These are phyloP conservation scores for Yamadazyma trypodendri DNA, from an alignment of 1,139 yeast species.

Conservation along the genomic window DNA sequence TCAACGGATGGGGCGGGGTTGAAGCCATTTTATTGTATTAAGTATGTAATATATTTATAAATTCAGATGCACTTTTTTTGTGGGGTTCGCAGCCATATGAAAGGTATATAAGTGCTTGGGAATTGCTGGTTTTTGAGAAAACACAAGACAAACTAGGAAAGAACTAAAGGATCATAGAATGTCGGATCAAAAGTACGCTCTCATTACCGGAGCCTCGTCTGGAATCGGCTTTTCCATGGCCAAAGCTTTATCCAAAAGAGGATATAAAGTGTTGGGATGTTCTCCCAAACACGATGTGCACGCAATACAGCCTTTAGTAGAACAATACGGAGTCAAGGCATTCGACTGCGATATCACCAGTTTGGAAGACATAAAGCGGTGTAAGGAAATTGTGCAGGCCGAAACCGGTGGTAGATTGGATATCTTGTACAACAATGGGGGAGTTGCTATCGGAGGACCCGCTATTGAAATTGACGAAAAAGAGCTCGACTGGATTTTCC, in stretches of 20 bases:
- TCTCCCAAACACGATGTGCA: constrained; percentile 25
- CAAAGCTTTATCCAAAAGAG: constrained; percentile 25
- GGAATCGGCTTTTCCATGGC: constrained; percentile 39
- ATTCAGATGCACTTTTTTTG: too few relatives aligned
- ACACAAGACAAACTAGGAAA: too few relatives aligned
- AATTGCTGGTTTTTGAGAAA: too few relatives aligned
- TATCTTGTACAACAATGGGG: constrained; percentile 36
- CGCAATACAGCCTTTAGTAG: constrained; percentile 27
- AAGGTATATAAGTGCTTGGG: too few relatives aligned
- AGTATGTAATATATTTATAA: too few relatives aligned
- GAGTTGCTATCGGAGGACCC: constrained; percentile 32
- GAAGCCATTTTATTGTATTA: not conserved
- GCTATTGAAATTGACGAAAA: constrained; percentile 31
- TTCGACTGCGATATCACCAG: constrained; percentile 34
- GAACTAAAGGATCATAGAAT: too few relatives aligned
- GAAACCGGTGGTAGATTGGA: constrained; percentile 30
- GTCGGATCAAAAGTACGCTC: constrained; percentile 22
- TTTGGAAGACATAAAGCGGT: constrained; percentile 25
- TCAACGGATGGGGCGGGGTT: not conserved
- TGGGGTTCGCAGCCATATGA: too few relatives aligned
- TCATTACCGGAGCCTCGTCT: constrained; percentile 40
- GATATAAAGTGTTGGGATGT: constrained; percentile 36
- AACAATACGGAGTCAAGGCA: constrained; percentile 29
- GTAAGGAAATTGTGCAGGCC: constrained; percentile 20
- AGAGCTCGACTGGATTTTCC: constrained; percentile 22